Conservation (phyloP, 257 asterid genomes). For the Osmanthus fragrans region DNA sequence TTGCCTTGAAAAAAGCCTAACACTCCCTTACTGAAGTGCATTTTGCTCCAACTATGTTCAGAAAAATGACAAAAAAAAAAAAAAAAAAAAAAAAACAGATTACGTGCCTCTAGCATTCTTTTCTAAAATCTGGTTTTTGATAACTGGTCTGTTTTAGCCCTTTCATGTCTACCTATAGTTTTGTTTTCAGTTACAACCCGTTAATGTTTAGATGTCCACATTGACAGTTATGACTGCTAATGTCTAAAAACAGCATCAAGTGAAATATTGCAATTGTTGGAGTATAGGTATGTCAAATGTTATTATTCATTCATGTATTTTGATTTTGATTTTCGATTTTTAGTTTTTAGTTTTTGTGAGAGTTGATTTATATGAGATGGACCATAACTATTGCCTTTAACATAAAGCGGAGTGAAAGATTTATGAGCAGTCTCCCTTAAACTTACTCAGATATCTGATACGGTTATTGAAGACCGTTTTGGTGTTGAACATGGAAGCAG, state of each 20-base stretch:
- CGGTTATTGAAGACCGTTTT: constrained; percentile 97
- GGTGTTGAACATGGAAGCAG: constrained; percentile 94
- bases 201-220: constrained; percentile 4
- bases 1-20: neutral
- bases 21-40: neutral
- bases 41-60: neutral
- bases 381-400: neutral
- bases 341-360: neutral
- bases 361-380: constrained; percentile 2
- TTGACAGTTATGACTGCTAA: constrained; percentile 16
- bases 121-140: neutral
- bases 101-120: neutral
- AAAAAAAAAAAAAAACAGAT: neutral
- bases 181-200: neutral
- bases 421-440: constrained; percentile 43
- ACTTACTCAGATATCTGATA: constrained; percentile 76
- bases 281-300: constrained; percentile 1
- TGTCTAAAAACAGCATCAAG: constrained; percentile 8
- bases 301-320: neutral
- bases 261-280: constrained; percentile 3
- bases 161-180: neutral
- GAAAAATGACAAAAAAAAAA: neutral
- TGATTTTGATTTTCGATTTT: no score
- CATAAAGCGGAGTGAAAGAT: neutral
- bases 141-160: neutral